Evolutionary conservation across 805 yeast genomes (phyloP).

Genomic region (Geotrichum ghanense): DNA sequence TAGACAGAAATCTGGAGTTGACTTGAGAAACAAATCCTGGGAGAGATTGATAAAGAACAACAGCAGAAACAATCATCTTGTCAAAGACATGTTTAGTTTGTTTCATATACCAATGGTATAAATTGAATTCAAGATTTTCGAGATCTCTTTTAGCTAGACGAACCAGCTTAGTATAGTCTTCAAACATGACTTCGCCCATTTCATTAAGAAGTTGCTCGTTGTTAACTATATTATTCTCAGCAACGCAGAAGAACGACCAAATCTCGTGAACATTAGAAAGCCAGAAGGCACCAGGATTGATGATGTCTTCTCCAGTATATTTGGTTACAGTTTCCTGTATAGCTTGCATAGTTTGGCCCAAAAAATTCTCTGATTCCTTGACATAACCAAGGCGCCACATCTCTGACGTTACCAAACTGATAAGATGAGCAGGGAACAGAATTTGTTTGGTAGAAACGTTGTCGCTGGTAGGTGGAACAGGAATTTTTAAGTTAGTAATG

Average conservation of each 20-base stretch:
- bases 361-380: constrained; percentile 81
- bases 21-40: constrained; percentile 94
- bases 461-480: constrained; percentile 66
- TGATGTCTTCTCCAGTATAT: constrained; percentile 76
- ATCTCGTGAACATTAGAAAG: constrained; percentile 91
- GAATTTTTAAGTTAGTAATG: constrained; percentile 73
- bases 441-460: constrained; percentile 82
- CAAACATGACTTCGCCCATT: constrained; percentile 82
- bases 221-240: constrained; percentile 82
- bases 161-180: constrained; percentile 78
- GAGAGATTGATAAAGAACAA: constrained; percentile 83
- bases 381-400: constrained; percentile 98
- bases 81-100: constrained; percentile 84
- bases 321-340: constrained; percentile 74
- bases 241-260: constrained; percentile 87
- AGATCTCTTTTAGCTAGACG: constrained; percentile 90
- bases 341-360: constrained; percentile 78
- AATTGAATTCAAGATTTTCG: constrained; percentile 83
- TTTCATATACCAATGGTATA: constrained; percentile 95
- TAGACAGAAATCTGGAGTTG: constrained; percentile 66
- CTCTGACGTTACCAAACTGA: constrained; percentile 83
- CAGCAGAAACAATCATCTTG: constrained; percentile 89
- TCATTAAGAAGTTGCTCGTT: constrained; percentile 70
- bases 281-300: constrained; percentile 95
- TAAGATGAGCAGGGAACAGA: constrained; percentile 89